Conservation (phyloP, 1,284 basidiomycete species). For the Omphalotus olearius region DNA sequence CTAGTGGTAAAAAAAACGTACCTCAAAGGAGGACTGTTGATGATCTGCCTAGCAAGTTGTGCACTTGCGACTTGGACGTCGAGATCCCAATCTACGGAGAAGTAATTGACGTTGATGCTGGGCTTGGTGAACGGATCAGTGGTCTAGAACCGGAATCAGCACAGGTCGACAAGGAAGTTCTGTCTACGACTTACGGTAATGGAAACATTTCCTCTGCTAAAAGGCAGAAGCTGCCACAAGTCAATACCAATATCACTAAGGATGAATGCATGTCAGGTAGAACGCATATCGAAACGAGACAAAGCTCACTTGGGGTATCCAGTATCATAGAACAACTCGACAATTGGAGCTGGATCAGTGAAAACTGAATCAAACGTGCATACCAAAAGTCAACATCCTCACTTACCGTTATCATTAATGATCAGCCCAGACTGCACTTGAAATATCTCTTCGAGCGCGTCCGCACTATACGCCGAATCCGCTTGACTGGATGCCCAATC, state of each 20-base stretch:
- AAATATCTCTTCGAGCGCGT: constrained; percentile 37
- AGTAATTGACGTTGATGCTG: constrained; percentile 44
- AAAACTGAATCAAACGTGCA: no score
- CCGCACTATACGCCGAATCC: constrained; percentile 29
- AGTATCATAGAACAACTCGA: constrained; percentile 38
- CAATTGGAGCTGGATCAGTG: constrained; percentile 37
- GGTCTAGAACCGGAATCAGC: constrained; percentile 24
- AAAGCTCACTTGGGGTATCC: constrained; percentile 35
- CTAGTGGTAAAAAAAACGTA: constrained; percentile 16
- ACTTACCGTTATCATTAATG: constrained; percentile 38
- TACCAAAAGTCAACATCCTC: not conserved
- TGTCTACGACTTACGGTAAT: constrained; percentile 33
- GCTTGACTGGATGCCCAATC: constrained; percentile 41
- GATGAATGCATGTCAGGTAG: not conserved
- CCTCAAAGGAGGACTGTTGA: constrained; percentile 38
- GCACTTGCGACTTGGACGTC: constrained; percentile 45
- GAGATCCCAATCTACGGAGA: constrained; percentile 42
- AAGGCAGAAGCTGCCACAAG: constrained; percentile 52
- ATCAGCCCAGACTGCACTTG: constrained; percentile 39
- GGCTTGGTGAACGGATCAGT: constrained; percentile 43
- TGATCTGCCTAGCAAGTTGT: constrained; percentile 39
- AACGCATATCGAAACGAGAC: constrained; percentile 5
- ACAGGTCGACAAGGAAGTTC: not conserved
- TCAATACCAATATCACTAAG: constrained; percentile 39
- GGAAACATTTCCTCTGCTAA: constrained; percentile 46